Conservation (phyloP, 257 asterid genomes). For the Solanum chilense region DNA sequence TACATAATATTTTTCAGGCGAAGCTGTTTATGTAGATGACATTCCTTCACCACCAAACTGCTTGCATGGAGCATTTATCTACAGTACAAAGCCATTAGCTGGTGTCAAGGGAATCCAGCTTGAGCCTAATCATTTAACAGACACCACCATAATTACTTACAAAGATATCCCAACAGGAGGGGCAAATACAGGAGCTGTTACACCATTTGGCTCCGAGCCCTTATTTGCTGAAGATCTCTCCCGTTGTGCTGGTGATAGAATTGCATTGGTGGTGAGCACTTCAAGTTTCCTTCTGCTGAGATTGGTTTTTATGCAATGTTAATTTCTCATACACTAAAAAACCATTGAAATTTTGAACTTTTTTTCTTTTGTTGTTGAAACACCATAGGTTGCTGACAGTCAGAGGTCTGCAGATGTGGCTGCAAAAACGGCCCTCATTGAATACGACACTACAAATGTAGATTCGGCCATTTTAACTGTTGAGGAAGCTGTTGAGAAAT, state of each 20-base stretch:
- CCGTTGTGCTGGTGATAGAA: conserved; percentile 49
- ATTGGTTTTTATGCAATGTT: background rate
- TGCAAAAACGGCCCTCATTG: conserved; percentile 34
- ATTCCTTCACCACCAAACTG: conserved; percentile 65
- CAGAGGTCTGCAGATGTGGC: conserved; percentile 49
- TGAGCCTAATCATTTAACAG: conserved; percentile 13
- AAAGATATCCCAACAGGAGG: conserved; percentile 63
- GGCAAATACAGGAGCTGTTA: conserved; percentile 30
- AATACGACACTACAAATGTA: conserved; percentile 34
- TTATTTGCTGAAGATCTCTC: conserved; percentile 48
- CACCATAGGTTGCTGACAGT: conserved; percentile 44
- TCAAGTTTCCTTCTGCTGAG: background rate
- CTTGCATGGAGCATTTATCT: conserved; percentile 53
- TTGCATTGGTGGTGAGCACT: conserved; percentile 55
- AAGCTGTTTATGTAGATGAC: conserved; percentile 42
- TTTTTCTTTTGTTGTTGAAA: background rate
- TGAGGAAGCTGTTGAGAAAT: conserved; percentile 52
- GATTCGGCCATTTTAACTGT: conserved; percentile 59
- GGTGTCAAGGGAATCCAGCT: conserved; percentile 34
- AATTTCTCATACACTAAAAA: background rate
- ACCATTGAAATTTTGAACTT: background rate
- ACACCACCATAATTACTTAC: conserved; percentile 27
- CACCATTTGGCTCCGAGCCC: conserved; percentile 37
- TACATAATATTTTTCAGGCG: background rate
- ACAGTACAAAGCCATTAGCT: conserved; percentile 52